phyloP scores from a whole-genome alignment of 257 asterid genomes.

The Solanum habrochaites region DNA sequence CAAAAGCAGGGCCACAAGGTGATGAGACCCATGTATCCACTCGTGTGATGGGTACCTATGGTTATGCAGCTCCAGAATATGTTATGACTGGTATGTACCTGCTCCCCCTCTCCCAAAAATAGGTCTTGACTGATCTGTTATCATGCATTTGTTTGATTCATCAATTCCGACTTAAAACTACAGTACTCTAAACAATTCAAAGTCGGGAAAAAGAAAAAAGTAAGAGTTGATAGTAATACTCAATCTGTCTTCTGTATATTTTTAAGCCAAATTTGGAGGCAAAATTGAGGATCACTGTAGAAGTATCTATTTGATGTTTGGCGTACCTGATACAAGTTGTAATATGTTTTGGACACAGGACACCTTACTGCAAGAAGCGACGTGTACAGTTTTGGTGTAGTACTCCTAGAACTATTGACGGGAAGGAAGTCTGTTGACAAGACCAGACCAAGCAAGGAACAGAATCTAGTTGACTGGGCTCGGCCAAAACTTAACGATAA shows the following conservation, averaged over 20 bases:
- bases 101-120: background rate
- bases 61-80: constrained; percentile 99
- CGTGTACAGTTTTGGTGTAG: constrained; percentile 97
- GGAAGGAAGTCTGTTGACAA: constrained; percentile 98
- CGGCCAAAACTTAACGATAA: constrained; percentile 89
- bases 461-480: constrained; percentile 97
- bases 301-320: background rate
- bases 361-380: constrained; percentile 99
- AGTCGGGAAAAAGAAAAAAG: background rate
- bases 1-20: constrained; percentile 99
- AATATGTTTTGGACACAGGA: constrained; percentile 40
- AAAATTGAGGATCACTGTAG: background rate
- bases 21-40: constrained; percentile 99
- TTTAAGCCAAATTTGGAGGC: background rate
- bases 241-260: background rate
- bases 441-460: constrained; percentile 98
- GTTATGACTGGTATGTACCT: constrained; percentile 83
- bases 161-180: background rate
- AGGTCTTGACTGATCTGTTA: background rate
- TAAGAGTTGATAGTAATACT: background rate
- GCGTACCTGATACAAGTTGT: background rate
- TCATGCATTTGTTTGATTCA: background rate
- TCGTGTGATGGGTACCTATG: constrained; percentile 99
- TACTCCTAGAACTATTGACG: constrained; percentile 88
- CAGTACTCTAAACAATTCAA: background rate